Evolutionary conservation across 2,329 filamentous ascomycete genomes (phyloP).

Genomic region (Fusarium sp.): DNA sequence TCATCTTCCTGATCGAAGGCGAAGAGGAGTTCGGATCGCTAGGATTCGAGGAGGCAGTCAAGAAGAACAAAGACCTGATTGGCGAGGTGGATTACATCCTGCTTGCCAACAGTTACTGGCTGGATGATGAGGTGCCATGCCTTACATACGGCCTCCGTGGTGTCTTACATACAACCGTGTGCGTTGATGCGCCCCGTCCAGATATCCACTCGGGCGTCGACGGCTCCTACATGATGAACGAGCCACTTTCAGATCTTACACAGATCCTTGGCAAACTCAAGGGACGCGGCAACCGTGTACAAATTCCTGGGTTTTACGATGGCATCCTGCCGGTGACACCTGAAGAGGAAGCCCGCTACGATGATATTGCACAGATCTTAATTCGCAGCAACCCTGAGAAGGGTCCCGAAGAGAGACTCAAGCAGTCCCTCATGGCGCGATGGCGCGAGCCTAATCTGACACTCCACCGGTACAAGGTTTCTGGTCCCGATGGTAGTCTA

Average conservation of each 20-base stretch:
- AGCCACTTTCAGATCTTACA: slow-evolving; percentile 92
- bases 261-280: slow-evolving; percentile 85
- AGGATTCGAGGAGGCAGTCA: slow-evolving; percentile 88
- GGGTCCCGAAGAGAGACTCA: slow-evolving; percentile 75
- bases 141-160: slow-evolving; percentile 94
- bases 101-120: slow-evolving; percentile 97
- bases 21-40: slow-evolving; percentile 96
- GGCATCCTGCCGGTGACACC: slow-evolving; percentile 80
- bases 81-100: slow-evolving; percentile 94
- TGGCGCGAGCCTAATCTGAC: slow-evolving; percentile 97
- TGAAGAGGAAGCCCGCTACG: slow-evolving; percentile 83
- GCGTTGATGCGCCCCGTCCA: slow-evolving; percentile 85
- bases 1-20: slow-evolving; percentile 94
- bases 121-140: slow-evolving; percentile 95
- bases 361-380: slow-evolving; percentile 84
- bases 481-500: slow-evolving; percentile 89
- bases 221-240: slow-evolving; percentile 88
- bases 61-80: slow-evolving; percentile 83
- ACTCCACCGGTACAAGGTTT: slow-evolving; percentile 92
- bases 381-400: slow-evolving; percentile 76
- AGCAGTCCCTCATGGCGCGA: slow-evolving; percentile 87
- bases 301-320: slow-evolving; percentile 91
- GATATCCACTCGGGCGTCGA: slow-evolving; percentile 98
- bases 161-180: slow-evolving; percentile 91
- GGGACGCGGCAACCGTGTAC: slow-evolving; percentile 81